Evolutionary conservation across 768 basidiomycete species (phyloP).

Genomic region (Auricularia heimuer): DNA sequence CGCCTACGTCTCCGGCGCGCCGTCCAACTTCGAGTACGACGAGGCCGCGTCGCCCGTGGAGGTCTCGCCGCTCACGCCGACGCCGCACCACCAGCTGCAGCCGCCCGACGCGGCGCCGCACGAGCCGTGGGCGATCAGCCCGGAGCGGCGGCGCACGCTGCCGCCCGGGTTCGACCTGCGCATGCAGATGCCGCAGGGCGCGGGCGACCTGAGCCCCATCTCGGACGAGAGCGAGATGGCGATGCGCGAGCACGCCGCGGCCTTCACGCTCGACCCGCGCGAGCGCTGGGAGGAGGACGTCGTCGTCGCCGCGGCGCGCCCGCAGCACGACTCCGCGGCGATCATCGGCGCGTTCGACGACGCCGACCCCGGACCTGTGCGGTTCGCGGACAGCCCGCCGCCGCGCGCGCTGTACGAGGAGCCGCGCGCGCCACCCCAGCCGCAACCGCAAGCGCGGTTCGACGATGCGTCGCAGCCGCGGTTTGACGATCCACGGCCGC

Average conservation of each 20-base stretch:
- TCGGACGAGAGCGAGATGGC: background rate
- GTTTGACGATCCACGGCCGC: too few relatives aligned
- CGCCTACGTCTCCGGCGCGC: background rate
- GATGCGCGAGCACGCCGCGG: background rate
- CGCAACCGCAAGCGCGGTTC: too few relatives aligned
- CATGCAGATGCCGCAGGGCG: background rate
- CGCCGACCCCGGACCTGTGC: too few relatives aligned
- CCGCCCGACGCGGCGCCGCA: background rate
- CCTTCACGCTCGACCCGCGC: background rate
- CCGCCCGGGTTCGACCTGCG: background rate
- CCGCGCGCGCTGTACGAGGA: too few relatives aligned
- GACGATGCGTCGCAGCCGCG: too few relatives aligned
- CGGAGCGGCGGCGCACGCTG: background rate
- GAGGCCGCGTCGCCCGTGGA: background rate
- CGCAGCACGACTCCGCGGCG: too few relatives aligned
- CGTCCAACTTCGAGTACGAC: constrained; percentile 1
- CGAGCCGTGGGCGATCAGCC: background rate
- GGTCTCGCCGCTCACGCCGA: background rate
- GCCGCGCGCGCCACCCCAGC: too few relatives aligned
- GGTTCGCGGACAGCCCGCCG: too few relatives aligned
- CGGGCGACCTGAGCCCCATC: background rate
- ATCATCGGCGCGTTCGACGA: too few relatives aligned
- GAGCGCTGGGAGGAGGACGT: too few relatives aligned
- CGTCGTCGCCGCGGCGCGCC: too few relatives aligned
- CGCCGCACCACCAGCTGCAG: background rate